Evolutionary conservation across 805 yeast species (phyloP).

Genomic region (Yamadazyma kitorensis): DNA sequence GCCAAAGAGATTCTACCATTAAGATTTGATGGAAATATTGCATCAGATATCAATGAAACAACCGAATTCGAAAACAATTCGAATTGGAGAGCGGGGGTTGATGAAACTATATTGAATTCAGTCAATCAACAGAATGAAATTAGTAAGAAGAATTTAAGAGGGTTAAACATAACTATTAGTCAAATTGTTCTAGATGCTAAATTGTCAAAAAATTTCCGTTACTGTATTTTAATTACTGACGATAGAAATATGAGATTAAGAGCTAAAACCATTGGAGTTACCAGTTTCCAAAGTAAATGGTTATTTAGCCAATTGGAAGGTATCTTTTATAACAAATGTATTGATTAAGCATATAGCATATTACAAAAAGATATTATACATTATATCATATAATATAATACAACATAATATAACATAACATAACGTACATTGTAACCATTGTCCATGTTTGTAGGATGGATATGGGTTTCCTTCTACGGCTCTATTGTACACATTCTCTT

Average conservation of each 20-base stretch:
- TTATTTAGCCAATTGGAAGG: constrained; percentile 50
- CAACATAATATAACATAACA: too few relatives aligned
- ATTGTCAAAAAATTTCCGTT: constrained; percentile 46
- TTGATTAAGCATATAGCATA: constrained; percentile 38
- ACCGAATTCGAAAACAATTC: constrained; percentile 71
- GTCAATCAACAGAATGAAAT: constrained; percentile 42
- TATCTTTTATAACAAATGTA: constrained; percentile 48
- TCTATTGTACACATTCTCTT: too few relatives aligned
- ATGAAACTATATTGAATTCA: constrained; percentile 60
- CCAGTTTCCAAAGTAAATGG: constrained; percentile 60
- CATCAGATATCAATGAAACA: constrained; percentile 67
- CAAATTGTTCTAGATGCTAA: constrained; percentile 26
- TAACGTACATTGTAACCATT: too few relatives aligned
- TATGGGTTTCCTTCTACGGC: too few relatives aligned
- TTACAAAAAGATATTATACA: too few relatives aligned
- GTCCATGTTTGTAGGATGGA: too few relatives aligned
- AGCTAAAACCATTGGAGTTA: constrained; percentile 55
- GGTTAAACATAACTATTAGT: constrained; percentile 23
- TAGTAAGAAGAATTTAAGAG: constrained; percentile 39
- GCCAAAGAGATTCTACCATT: constrained; percentile 57
- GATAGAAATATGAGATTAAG: constrained; percentile 70
- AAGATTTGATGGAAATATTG: constrained; percentile 67
- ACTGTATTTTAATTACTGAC: constrained; percentile 67
- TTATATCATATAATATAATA: too few relatives aligned
- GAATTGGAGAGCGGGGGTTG: constrained; percentile 70